Evolutionary conservation across 2,329 filamentous ascomycete species (phyloP).

Genomic region (Falciphora oryzae): DNA sequence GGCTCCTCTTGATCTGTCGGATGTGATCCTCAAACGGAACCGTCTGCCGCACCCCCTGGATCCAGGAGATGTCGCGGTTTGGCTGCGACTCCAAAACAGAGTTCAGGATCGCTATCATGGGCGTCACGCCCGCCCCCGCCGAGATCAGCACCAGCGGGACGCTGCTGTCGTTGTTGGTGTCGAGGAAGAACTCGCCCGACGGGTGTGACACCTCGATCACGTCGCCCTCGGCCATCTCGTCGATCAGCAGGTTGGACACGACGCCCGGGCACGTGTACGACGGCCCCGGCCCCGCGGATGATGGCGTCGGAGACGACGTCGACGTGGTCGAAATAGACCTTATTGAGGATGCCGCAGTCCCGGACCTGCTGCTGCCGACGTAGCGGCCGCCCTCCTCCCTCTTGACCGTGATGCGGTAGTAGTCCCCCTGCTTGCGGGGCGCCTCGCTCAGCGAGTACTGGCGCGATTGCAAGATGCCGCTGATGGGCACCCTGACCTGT

Average conservation of each 20-base stretch:
- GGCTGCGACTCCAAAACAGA: constrained; percentile 39
- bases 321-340: constrained; percentile 29
- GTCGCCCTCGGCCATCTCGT: constrained; percentile 55
- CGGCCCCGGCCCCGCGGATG: too few species aligned
- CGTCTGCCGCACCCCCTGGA: constrained; percentile 49
- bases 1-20: constrained; percentile 32
- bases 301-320: background rate
- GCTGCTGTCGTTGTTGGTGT: constrained; percentile 32
- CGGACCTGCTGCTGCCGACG: constrained; percentile 18
- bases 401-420: constrained; percentile 69
- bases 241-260: constrained; percentile 65
- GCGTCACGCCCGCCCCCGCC: constrained; percentile 55
- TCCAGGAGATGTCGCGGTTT: constrained; percentile 48
- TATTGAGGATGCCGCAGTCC: background rate
- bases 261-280: constrained; percentile 52
- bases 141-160: constrained; percentile 55
- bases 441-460: constrained; percentile 70
- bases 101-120: constrained; percentile 56
- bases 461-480: constrained; percentile 56
- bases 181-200: constrained; percentile 54
- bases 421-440: constrained; percentile 41
- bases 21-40: constrained; percentile 51
- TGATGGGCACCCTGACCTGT: constrained; percentile 48
- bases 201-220: constrained; percentile 62
- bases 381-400: constrained; percentile 50